Conservation (phyloP, 2,329 filamentous ascomycete genomes). For the Pseudogymnoascus sp. region DNA sequence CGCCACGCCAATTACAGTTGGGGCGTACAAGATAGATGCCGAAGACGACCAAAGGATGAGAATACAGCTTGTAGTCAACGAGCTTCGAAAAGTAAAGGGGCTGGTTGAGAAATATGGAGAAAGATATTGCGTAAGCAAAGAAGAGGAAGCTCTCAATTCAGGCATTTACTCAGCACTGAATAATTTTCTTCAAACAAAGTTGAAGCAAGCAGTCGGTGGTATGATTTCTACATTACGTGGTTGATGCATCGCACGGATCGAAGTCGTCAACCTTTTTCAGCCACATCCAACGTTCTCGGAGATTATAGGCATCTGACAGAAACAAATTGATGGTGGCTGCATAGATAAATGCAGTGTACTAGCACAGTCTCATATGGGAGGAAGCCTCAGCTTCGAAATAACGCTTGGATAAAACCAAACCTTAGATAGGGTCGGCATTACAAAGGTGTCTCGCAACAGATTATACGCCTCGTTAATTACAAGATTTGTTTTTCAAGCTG, state of each 20-base stretch:
- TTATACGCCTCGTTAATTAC: background rate
- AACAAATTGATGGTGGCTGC: background rate
- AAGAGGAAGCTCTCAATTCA: background rate
- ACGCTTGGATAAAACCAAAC: background rate
- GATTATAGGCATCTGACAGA: background rate
- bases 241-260: background rate
- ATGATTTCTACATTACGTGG: background rate
- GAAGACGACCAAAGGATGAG: slow-evolving; percentile 2
- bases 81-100: slow-evolving; percentile 3
- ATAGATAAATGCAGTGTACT: background rate
- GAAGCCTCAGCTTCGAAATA: background rate
- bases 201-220: background rate
- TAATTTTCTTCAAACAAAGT: slow-evolving; percentile 3
- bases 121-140: background rate
- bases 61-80: background rate
- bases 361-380: background rate
- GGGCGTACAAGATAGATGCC: slow-evolving; percentile 1
- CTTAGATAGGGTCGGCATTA: background rate
- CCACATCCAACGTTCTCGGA: background rate
- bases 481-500: background rate
- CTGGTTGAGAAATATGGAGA: background rate
- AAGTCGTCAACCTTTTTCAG: background rate
- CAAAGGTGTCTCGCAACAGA: background rate
- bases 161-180: background rate
- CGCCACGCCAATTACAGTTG: background rate